Base-by-base conservation (phyloP, 2,329 filamentous ascomycete species). In the Uncinocarpus reesii region DNA sequence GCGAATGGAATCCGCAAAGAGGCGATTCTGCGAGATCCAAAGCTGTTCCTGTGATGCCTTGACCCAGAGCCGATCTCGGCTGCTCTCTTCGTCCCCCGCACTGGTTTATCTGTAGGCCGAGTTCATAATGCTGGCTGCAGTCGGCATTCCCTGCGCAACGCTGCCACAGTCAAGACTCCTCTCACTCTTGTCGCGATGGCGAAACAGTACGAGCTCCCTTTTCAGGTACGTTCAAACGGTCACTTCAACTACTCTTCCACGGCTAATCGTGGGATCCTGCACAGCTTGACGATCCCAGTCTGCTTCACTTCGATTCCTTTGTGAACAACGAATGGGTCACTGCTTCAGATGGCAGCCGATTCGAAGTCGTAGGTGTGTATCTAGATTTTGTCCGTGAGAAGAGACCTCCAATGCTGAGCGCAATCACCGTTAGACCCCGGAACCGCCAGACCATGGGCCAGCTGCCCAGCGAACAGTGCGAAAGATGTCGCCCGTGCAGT, bases 401-500 rank as follows among this genome's bases (percentile, higher is more conserved):
- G n/a, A n/a, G n/a, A n/a, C n/a, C n/a, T n/a, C n/a, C 40, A 44
- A 49, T 28, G 26, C 20, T 24, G 54, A 42, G 26, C 3, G 36
- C 13, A 16, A 11, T 29, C n/a, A 11, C 15, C 32, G 7, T 24
- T 42, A 65, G 74, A 79, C 51, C 76, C 76, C 0, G 76, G 75
- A 31, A 71, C 70, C 4, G 71, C 71, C 53, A 64, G 65, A 38
- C 54, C 65, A 2, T 79, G 74, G 73, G 70, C 72, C 1, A 70
- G 69, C 6, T 75, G 72, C 53, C 70, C 76, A 0, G 68, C 74
- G 55, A 73, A 68, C 54, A 60, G 62, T 3, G 61, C 62, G n/a
- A 75, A 78, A 35, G 81, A 84, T 62, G 79, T 83, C 47, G 75
- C 81, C 51, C 62, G 62, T 3, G 75, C 80, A 1, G 78, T 83